Base-by-base conservation (phyloP, 345 rosid genomes). In the Geranium rotundifolium region DNA sequence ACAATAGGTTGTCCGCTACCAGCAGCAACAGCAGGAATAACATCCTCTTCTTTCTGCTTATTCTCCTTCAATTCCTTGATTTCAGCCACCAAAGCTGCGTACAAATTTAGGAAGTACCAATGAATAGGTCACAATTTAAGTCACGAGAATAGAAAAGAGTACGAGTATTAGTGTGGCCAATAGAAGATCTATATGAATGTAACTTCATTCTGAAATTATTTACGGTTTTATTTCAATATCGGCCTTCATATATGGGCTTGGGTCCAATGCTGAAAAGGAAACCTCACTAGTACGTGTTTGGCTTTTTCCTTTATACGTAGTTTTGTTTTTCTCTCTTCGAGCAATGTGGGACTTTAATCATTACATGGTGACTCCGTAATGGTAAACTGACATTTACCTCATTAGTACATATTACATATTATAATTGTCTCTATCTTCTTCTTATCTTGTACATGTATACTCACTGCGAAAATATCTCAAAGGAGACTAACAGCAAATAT, bases 41-140 rank as follows among this genome's bases (percentile, higher is more conserved):
- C 73, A 69, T 84, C 89, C 60, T 90, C 91, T 66, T 87, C 96
- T 63, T 81, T 78, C 76, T 81, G 97, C 61, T 82, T 84, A 76
- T 78, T 83, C 76, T 88, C 97, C 78, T 93, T 93, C 81, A 90
- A 69, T 65, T 90, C 97, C 83, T 82, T 90, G 64, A 90, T 86
- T 74, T 90, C 97, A 76, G 89, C 63, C 69, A 93, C 87, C 85
- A 93, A 67, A 67, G 84, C 98, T 92, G 84, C 60, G 55, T 65
- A 68, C 46, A 19, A 57, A 67, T 23, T 23, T 23, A 23, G 12
- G 46, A 37, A 5, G 7, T 9, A 46, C 14, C 52, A 46, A 46
- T 7, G 14, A 46, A 46, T 34, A 34, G 41, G 41, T 34, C 6
- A 46, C 12, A 46, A 14, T 46, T 46, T 9, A 46, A 46, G 52